Conservation (phyloP, 768 basidiomycete genomes). For the Crassisporium funariophilum region DNA sequence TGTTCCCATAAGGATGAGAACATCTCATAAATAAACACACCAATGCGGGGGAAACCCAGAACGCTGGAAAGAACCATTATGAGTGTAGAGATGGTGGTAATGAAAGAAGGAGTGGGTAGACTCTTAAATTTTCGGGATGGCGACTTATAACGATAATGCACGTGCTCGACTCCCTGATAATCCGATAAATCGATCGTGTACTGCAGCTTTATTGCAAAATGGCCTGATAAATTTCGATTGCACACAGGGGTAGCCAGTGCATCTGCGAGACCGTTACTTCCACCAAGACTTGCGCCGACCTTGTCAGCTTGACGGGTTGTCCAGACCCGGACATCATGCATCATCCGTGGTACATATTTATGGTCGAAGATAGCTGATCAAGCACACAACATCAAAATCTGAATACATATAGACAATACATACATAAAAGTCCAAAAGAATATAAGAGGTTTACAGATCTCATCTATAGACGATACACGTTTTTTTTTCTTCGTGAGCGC, state of each 20-base stretch:
- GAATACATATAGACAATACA: too few relatives aligned
- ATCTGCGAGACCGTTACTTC: too few relatives aligned
- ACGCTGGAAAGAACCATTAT: conserved; percentile 83
- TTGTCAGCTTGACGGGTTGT: too few relatives aligned
- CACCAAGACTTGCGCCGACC: too few relatives aligned
- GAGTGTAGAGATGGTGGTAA: conserved; percentile 20
- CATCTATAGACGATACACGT: background rate
- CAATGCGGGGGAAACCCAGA: conserved; percentile 93
- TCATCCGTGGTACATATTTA: too few relatives aligned
- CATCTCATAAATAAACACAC: conserved; percentile 35
- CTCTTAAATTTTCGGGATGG: conserved; percentile 21
- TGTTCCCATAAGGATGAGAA: background rate
- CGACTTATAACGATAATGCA: conserved; percentile 35
- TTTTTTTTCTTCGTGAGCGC: conserved; percentile 18
- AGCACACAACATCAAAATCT: too few relatives aligned
- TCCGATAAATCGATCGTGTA: conserved; percentile 36
- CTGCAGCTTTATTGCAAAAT: conserved; percentile 13
- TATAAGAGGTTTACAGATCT: background rate
- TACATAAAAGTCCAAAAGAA: too few relatives aligned
- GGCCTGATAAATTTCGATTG: conserved; percentile 15
- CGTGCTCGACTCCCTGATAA: conserved; percentile 35
- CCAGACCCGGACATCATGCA: too few relatives aligned
- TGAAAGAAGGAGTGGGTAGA: conserved; percentile 27
- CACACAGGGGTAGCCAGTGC: too few relatives aligned
- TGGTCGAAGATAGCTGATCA: too few relatives aligned